These are phyloP conservation scores for Lagerstroemia speciosa DNA, from an alignment of 345 rosid species.

Conservation along the genomic window DNA sequence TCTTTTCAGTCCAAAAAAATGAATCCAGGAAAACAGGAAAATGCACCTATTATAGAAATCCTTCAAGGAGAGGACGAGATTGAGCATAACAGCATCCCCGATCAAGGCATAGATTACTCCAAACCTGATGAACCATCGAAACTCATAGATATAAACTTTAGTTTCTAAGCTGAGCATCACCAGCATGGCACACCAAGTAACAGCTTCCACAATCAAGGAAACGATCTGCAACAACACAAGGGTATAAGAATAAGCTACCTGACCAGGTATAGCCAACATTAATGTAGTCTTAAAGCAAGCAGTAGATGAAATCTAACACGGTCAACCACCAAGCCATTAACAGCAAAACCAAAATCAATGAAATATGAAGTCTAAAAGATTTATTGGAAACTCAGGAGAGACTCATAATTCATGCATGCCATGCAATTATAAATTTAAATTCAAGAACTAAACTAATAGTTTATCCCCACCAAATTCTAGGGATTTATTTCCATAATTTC, in stretches of 20 bases:
- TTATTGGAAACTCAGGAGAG: background rate
- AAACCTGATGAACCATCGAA: slow-evolving; percentile 91
- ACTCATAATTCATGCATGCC: background rate
- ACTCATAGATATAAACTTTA: slow-evolving; percentile 64
- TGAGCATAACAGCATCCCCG: slow-evolving; percentile 77
- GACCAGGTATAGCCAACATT: background rate
- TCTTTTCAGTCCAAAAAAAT: background rate
- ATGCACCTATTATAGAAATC: slow-evolving; percentile 61
- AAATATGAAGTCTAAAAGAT: background rate
- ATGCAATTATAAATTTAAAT: background rate
- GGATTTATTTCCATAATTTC: background rate
- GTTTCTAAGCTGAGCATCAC: slow-evolving; percentile 70
- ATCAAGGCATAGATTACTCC: slow-evolving; percentile 70
- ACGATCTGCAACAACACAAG: slow-evolving; percentile 40
- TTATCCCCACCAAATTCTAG: background rate
- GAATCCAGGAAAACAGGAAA: slow-evolving; percentile 4
- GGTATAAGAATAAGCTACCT: background rate
- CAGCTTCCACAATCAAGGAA: slow-evolving; percentile 62
- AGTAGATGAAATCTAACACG: background rate
- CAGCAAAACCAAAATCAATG: background rate
- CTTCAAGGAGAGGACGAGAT: slow-evolving; percentile 64
- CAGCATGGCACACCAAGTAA: slow-evolving; percentile 76
- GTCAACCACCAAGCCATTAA: background rate
- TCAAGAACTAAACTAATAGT: background rate
- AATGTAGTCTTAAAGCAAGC: background rate